Evolutionary conservation across 2,329 filamentous ascomycete genomes (phyloP).

Genomic region (Epichloe gansuensis): DNA sequence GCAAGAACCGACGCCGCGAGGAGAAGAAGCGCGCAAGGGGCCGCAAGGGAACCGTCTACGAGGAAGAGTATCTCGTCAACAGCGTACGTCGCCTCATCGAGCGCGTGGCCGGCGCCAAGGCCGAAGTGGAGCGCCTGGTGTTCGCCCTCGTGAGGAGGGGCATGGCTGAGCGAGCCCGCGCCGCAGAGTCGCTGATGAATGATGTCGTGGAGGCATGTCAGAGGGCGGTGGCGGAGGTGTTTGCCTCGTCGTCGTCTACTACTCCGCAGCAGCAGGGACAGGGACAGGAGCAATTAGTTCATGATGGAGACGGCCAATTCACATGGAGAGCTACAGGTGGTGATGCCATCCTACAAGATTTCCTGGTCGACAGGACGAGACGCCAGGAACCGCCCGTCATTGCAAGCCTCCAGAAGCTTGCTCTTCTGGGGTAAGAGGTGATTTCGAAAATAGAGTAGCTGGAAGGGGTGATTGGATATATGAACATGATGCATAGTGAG

Average conservation of each 20-base stretch:
- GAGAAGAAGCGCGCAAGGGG: conserved; percentile 90
- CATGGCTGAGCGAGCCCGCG: conserved; percentile 78
- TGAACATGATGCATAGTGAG: neutral
- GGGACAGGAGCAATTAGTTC: conserved; percentile 10
- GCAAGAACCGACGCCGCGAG: conserved; percentile 77
- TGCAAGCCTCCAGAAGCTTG: conserved; percentile 34
- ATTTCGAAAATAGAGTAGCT: no score
- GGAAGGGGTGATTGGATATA: neutral
- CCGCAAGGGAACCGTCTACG: conserved; percentile 94
- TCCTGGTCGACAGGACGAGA: conserved; percentile 31
- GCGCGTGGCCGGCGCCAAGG: conserved; percentile 57
- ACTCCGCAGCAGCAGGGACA: conserved; percentile 6
- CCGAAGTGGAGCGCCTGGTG: conserved; percentile 63
- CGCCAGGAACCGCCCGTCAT: conserved; percentile 36
- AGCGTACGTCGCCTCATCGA: conserved; percentile 74
- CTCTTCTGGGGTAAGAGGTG: conserved; percentile 30
- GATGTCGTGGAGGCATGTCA: conserved; percentile 63
- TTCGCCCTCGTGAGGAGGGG: conserved; percentile 63
- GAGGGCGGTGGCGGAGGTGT: conserved; percentile 58
- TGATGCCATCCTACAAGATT: conserved; percentile 39
- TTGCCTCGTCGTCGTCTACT: conserved; percentile 20
- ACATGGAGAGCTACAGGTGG: conserved; percentile 30
- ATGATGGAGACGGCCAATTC: conserved; percentile 6
- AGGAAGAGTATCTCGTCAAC: conserved; percentile 92
- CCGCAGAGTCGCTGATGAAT: conserved; percentile 58